A percentile compares a stretch with the other conserved stretches of the same genome.
These are phyloP conservation scores for Corylus heterophylla DNA, from an alignment of 306 rosid species.

Conservation along the genomic window DNA sequence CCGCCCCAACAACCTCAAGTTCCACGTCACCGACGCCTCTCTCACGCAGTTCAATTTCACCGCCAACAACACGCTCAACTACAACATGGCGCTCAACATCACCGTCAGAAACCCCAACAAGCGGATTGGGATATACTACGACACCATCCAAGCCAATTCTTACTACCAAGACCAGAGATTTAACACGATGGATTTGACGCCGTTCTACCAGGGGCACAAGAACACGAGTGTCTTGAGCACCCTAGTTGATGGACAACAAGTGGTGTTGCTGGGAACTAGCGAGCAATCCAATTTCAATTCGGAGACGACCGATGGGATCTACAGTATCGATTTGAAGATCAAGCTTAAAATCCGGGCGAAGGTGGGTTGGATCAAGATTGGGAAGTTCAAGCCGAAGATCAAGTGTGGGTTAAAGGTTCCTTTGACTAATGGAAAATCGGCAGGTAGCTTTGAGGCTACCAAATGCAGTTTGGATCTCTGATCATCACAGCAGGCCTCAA, in stretches of 20 bases:
- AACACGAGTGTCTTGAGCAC: slow-evolving; percentile 29
- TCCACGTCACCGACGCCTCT: slow-evolving; percentile 48
- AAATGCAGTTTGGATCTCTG: slow-evolving; percentile 37
- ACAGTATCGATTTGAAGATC: slow-evolving; percentile 41
- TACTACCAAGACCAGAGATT: slow-evolving; percentile 46
- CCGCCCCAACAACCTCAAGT: slow-evolving; percentile 48
- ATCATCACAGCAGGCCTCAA: neutral
- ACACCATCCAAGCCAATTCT: slow-evolving; percentile 40
- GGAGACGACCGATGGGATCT: slow-evolving; percentile 36
- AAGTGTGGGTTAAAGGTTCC: slow-evolving; percentile 48
- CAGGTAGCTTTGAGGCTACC: slow-evolving; percentile 26
- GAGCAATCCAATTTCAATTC: slow-evolving; percentile 17
- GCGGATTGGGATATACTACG: slow-evolving; percentile 54
- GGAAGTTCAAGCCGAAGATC: slow-evolving; percentile 46
- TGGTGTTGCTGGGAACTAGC: neutral
- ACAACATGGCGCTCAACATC: slow-evolving; percentile 51
- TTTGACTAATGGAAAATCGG: slow-evolving; percentile 24
- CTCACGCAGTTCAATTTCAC: slow-evolving; percentile 49
- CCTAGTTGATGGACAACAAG: slow-evolving; percentile 26
- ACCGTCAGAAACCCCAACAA: slow-evolving; percentile 59
- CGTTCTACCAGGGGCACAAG: slow-evolving; percentile 48
- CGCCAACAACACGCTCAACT: slow-evolving; percentile 34
- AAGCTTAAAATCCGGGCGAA: slow-evolving; percentile 38
- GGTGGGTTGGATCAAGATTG: slow-evolving; percentile 34
- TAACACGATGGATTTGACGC: slow-evolving; percentile 6